Base-by-base conservation (phyloP, 2,329 filamentous ascomycete species). In the Hypocrella siamensis region DNA sequence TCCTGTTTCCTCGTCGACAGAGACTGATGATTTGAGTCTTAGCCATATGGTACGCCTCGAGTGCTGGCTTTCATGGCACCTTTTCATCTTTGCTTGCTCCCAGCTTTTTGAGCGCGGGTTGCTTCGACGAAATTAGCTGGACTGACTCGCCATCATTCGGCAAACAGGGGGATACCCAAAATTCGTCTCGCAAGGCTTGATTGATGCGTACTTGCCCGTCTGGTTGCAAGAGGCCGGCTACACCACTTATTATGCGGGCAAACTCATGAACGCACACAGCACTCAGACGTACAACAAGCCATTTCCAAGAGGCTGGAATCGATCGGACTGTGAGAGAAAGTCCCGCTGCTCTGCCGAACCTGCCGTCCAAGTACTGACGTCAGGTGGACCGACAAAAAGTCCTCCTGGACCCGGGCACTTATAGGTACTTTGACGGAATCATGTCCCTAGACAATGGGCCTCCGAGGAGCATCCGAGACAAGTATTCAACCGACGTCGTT, bases 241-340 rank as follows among this genome's bases (percentile, higher is more conserved):
- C 45, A 68, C 70, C 40, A 81, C 77, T 0, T 81, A 79, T 44
- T 83, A 82, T 42, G 70, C 69, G 0, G 79, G 75, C n/a, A 83
- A 84, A 45, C 57, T 81, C 4, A 76, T 78, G 53, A 83, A 83
- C 40, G 59, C 64, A 0, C 75, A 80, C 31, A 67, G 57, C 0
- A 57, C 67, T 2, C 44, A 60, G 1, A 81, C 77, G 36, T 82
- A 79, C 45, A 54, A 76, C 43, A 54, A 58, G 4, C 67, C 75
- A 0, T 61, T 54, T 26, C 60, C 67, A 0, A 60, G 58, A 1
- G 75, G 75, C 1, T 81, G 70, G 59, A 77, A 61, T 10, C 61
- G 58, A 6, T 70, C 65, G 5, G 38, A 42, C 14, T 40, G 40
- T 42, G 26, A 31, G 31, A 10, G 5, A 24, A 24, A 24, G 12